Evolutionary conservation across 192 early-diverging fungal species (phyloP).

Genomic region (Backusella tarrabulga): DNA sequence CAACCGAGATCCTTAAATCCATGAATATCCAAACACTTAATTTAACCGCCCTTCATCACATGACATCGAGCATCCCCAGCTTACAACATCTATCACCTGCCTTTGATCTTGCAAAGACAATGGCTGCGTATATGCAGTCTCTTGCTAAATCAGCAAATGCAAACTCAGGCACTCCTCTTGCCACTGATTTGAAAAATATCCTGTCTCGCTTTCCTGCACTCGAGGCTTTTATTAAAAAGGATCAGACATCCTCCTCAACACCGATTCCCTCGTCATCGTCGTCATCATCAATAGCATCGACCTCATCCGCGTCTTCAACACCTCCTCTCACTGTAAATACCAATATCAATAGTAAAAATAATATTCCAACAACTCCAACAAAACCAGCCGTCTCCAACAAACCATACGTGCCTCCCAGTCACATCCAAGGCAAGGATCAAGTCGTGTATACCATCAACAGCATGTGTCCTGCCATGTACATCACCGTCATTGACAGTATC

Average conservation of each 20-base stretch:
- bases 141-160: conserved; percentile 16
- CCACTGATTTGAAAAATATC: conserved; percentile 22
- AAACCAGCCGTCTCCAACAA: neutral
- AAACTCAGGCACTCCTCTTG: neutral
- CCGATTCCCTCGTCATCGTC: neutral
- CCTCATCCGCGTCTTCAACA: neutral
- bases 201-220: conserved; percentile 5
- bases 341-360: neutral
- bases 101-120: conserved; percentile 16
- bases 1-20: conserved; percentile 18
- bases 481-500: conserved; percentile 51
- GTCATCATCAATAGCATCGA: neutral
- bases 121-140: conserved; percentile 27
- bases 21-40: conserved; percentile 22
- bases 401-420: neutral
- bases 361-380: neutral
- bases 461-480: conserved; percentile 38
- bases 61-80: conserved; percentile 12
- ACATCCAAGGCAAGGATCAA: neutral
- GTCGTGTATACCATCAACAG: conserved; percentile 4
- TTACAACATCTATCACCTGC: conserved; percentile 18
- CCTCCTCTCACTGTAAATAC: neutral
- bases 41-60: conserved; percentile 22
- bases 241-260: neutral
- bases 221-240: neutral